Conservation (phyloP, 331 rosid genomes). For the Rhamnella rubrinervis region DNA sequence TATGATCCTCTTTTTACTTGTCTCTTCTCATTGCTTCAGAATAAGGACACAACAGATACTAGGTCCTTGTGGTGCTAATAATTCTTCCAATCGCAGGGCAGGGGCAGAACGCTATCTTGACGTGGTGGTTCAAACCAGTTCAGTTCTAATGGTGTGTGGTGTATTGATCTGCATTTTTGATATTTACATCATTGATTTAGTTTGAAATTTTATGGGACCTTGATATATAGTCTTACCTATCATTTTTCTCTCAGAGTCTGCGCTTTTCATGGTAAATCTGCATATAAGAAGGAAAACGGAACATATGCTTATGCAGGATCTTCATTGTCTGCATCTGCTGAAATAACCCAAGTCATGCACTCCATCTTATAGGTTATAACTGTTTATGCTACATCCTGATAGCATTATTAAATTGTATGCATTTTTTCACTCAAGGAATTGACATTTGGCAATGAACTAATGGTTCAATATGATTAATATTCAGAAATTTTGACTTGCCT, state of each 20-base stretch:
- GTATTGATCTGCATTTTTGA: constrained; percentile 2
- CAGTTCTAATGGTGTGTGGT: constrained; percentile 55
- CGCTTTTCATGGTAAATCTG: constrained; percentile 55
- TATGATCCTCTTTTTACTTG: constrained; percentile 1
- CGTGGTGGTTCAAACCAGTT: constrained; percentile 64
- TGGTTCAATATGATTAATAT: neutral
- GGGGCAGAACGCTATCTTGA: constrained; percentile 60
- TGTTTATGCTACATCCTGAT: neutral
- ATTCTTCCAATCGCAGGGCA: constrained; percentile 51
- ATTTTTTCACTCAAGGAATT: neutral
- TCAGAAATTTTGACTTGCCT: neutral
- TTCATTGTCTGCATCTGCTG: constrained; percentile 40
- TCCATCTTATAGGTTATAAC: constrained; percentile 59
- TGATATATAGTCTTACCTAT: neutral
- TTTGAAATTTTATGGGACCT: constrained; percentile 4
- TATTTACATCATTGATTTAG: neutral
- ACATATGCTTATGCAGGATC: constrained; percentile 52
- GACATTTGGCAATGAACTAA: neutral
- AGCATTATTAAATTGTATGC: neutral
- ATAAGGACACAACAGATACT: constrained; percentile 64
- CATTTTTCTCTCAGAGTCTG: constrained; percentile 53
- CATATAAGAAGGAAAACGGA: constrained; percentile 79
- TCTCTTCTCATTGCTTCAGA: constrained; percentile 34
- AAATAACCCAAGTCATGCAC: constrained; percentile 42
- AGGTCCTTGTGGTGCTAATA: constrained; percentile 62